Conservation (phyloP, 441 rosid species). For the Isatis lusitanica region DNA sequence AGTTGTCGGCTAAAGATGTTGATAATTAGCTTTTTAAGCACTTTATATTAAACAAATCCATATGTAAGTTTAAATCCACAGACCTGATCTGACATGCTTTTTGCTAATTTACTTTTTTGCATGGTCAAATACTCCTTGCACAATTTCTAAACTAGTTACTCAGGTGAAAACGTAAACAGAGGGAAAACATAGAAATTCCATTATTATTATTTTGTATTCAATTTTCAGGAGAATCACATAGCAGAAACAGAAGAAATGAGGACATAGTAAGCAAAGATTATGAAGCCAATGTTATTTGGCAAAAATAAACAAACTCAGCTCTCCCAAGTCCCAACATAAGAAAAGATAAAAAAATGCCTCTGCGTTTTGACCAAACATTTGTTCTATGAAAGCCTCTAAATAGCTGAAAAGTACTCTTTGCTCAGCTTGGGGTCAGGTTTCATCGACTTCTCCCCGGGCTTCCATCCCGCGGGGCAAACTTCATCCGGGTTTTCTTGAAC, state of each 20-base stretch:
- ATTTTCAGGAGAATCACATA: not conserved
- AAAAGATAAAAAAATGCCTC: not conserved
- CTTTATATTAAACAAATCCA: not conserved
- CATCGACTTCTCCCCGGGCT: conserved; percentile 82
- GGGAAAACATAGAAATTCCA: not conserved
- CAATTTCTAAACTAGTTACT: not conserved
- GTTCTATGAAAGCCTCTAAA: conserved; percentile 10
- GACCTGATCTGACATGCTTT: not conserved
- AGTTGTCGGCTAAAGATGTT: not conserved
- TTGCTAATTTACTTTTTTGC: not conserved
- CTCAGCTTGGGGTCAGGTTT: conserved; percentile 79
- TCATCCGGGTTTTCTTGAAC: conserved; percentile 85
- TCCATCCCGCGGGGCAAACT: conserved; percentile 88
- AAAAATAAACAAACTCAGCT: conserved; percentile 7
- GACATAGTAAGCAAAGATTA: not conserved
- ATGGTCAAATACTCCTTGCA: not conserved
- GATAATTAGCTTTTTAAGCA: not conserved
- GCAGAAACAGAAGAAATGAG: not conserved
- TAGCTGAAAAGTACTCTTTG: conserved; percentile 75
- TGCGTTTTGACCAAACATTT: not conserved
- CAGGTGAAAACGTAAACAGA: not conserved
- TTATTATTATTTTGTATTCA: not conserved
- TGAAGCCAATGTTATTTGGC: not conserved
- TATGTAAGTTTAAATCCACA: not conserved
- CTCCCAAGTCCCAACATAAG: not conserved